phyloP scores from a whole-genome alignment of 148 eudicot species.

The Amaranthus hypochondriacus region DNA sequence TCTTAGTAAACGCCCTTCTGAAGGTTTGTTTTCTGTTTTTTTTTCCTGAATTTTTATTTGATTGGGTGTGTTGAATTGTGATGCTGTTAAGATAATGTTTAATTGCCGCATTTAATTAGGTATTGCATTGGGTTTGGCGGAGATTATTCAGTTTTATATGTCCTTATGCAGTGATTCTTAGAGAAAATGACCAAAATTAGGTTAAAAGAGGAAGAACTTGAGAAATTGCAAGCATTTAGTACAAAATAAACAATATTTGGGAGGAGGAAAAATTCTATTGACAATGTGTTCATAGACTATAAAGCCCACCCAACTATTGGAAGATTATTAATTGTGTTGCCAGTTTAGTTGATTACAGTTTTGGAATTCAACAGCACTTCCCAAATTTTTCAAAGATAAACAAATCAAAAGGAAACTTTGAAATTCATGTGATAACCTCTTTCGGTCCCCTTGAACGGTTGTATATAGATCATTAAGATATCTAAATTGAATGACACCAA shows the following conservation, averaged over 20 bases:
- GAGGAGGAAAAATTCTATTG: too few species aligned
- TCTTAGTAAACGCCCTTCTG: constrained; percentile 37
- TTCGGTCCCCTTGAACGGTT: too few species aligned
- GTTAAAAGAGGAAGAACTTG: not conserved
- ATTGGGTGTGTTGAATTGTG: not conserved
- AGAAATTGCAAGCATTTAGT: too few species aligned
- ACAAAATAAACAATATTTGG: too few species aligned
- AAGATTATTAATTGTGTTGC: not conserved
- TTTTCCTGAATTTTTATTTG: not conserved
- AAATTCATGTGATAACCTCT: too few species aligned
- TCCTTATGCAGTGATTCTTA: not conserved
- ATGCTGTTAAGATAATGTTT: not conserved
- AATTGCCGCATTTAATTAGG: not conserved
- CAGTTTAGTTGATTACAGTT: too few species aligned
- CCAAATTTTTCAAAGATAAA: too few species aligned
- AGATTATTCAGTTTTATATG: not conserved
- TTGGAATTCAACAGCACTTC: too few species aligned
- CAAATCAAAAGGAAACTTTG: too few species aligned
- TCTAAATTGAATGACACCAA: too few species aligned
- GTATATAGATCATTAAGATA: too few species aligned
- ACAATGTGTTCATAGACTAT: too few species aligned
- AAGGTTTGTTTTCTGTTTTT: constrained; percentile 25
- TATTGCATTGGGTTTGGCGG: not conserved
- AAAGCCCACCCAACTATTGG: not conserved
- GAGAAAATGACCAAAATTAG: not conserved